Conservation (phyloP, 441 rosid genomes). For the Rhodomyrtus psidioides region DNA sequence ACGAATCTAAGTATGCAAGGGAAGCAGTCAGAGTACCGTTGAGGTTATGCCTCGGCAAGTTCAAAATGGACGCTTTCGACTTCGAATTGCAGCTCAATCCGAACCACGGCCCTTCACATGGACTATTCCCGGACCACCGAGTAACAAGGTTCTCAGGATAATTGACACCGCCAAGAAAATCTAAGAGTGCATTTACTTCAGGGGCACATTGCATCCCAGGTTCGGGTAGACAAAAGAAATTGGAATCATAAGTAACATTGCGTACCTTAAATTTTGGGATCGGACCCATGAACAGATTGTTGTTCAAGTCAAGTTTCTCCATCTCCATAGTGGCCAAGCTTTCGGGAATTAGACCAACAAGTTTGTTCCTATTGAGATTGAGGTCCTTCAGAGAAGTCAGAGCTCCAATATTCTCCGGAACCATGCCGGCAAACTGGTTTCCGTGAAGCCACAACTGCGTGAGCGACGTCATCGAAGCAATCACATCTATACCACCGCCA, state of each 20-base stretch:
- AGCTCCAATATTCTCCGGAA: conserved; percentile 34
- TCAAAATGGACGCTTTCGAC: conserved; percentile 24
- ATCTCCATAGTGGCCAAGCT: conserved; percentile 33
- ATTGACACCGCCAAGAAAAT: conserved; percentile 28
- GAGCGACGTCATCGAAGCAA: conserved; percentile 34
- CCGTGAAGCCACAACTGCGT: conserved; percentile 53
- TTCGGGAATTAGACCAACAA: conserved; percentile 42
- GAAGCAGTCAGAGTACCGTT: conserved; percentile 39
- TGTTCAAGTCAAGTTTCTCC: conserved; percentile 28
- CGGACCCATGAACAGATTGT: conserved; percentile 48
- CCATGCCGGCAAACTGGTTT: conserved; percentile 32
- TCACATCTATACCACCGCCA: conserved; percentile 32
- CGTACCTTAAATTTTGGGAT: conserved; percentile 35
- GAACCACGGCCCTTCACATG: conserved; percentile 45
- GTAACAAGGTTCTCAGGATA: conserved; percentile 43
- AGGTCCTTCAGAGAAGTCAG: conserved; percentile 26
- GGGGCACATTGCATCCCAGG: conserved; percentile 45
- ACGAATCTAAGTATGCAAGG: conserved; percentile 25
- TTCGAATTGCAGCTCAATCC: conserved; percentile 39
- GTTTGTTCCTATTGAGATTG: conserved; percentile 33
- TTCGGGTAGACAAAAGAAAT: conserved; percentile 36
- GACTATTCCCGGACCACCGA: conserved; percentile 57
- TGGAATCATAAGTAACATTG: conserved; percentile 24
- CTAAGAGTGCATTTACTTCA: conserved; percentile 33
- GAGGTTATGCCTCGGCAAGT: conserved; percentile 39